Evolutionary conservation across 2,329 filamentous ascomycete species (phyloP).

Genomic region (Epichloe sp.): DNA sequence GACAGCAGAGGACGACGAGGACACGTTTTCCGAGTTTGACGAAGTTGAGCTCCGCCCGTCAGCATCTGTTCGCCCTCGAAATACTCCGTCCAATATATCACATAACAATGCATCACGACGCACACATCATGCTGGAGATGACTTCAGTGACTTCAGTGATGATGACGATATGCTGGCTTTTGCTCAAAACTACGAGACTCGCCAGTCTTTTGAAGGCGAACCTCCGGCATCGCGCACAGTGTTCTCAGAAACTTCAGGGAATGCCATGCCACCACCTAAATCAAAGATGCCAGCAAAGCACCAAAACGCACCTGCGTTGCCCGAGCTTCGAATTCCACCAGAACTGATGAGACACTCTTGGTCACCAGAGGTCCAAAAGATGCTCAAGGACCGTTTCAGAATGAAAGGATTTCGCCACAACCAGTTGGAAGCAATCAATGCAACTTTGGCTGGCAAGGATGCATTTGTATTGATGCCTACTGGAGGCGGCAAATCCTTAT

Average conservation of each 20-base stretch:
- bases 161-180: slow-evolving; percentile 39
- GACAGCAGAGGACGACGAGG: slow-evolving; percentile 11
- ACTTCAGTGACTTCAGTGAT: slow-evolving; percentile 36
- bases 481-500: slow-evolving; percentile 90
- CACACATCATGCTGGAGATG: slow-evolving; percentile 15
- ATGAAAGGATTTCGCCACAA: slow-evolving; percentile 81
- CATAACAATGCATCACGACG: not conserved
- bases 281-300: slow-evolving; percentile 21
- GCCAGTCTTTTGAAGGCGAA: slow-evolving; percentile 17
- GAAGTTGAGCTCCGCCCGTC: slow-evolving; percentile 12
- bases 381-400: slow-evolving; percentile 71
- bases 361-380: slow-evolving; percentile 72
- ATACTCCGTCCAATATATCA: not conserved
- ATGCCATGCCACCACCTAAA: slow-evolving; percentile 21
- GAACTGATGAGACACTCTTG: slow-evolving; percentile 57
- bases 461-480: slow-evolving; percentile 97
- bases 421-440: slow-evolving; percentile 91
- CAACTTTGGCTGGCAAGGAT: slow-evolving; percentile 75
- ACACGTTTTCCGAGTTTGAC: slow-evolving; percentile 18
- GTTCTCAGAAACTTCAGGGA: slow-evolving; percentile 37
- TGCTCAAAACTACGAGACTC: slow-evolving; percentile 35
- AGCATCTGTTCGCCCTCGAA: slow-evolving; percentile 1
- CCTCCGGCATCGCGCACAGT: slow-evolving; percentile 20
- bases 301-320: slow-evolving; percentile 12
- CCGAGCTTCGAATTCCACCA: slow-evolving; percentile 28